Conservation (phyloP, 2,329 filamentous ascomycete genomes). For the Cladosporium colombiae region DNA sequence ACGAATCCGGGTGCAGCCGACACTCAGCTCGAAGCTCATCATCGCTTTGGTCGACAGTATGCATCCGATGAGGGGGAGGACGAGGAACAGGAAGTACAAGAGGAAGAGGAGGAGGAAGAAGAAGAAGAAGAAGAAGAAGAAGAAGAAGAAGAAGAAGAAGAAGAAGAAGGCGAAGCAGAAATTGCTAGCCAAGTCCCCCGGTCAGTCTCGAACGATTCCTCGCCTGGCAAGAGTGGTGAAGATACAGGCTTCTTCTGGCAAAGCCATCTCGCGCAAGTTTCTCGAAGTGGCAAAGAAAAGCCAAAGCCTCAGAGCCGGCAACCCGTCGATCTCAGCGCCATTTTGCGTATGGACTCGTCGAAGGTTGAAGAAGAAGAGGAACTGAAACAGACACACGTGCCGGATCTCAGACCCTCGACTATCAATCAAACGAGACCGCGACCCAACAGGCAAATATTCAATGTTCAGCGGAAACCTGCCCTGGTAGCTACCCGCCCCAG, state of each 20-base stretch:
- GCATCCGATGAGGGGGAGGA: neutral
- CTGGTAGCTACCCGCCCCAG: neutral
- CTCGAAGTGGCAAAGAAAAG: constrained; percentile 25
- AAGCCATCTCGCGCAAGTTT: constrained; percentile 31
- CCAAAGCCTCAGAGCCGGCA: constrained; percentile 2
- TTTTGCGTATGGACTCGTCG: constrained; percentile 17
- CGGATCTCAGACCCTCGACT: neutral
- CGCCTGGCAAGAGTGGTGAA: constrained; percentile 17
- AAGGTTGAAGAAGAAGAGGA: constrained; percentile 8
- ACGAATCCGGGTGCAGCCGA: constrained; percentile 17
- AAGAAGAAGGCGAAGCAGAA: neutral
- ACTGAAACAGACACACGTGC: neutral
- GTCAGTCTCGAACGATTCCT: neutral
- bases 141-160: neutral
- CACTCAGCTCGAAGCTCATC: constrained; percentile 19
- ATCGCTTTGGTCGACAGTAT: constrained; percentile 1
- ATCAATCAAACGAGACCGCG: neutral
- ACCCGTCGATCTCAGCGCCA: constrained; percentile 5
- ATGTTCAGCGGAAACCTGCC: neutral
- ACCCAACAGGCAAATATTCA: neutral
- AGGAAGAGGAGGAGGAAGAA: neutral
- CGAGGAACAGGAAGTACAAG: neutral
- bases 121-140: neutral
- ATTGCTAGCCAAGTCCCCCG: neutral
- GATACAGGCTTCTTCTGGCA: constrained; percentile 36